phyloP scores from a whole-genome alignment of 768 basidiomycete species.

The Kwoniella bestiolae region DNA sequence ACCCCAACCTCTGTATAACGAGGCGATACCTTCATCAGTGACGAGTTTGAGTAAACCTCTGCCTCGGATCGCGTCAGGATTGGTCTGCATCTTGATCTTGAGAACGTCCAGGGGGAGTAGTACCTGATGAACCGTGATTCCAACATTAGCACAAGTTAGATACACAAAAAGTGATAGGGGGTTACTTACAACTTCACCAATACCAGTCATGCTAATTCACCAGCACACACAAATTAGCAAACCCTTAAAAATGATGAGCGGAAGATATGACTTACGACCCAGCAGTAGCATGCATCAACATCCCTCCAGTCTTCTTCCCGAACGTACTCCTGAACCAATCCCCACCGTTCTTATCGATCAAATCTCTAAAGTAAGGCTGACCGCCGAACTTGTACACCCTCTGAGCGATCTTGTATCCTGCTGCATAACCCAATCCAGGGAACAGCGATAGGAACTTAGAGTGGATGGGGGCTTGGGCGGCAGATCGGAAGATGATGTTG shows the following conservation, averaged over 20 bases:
- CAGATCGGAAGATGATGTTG: constrained; percentile 83
- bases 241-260: background rate
- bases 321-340: constrained; percentile 78
- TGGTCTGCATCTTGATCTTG: constrained; percentile 96
- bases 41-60: constrained; percentile 88
- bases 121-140: constrained; percentile 58
- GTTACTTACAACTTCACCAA: constrained; percentile 90
- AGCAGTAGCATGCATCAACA: constrained; percentile 92
- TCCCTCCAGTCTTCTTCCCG: constrained; percentile 92
- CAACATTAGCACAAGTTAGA: too few relatives aligned
- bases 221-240: background rate
- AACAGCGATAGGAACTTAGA: constrained; percentile 87
- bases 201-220: constrained; percentile 66
- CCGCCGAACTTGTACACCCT: constrained; percentile 98
- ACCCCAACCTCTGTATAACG: constrained; percentile 95
- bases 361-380: constrained; percentile 95
- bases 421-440: constrained; percentile 93
- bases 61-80: constrained; percentile 96
- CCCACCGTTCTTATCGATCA: constrained; percentile 81
- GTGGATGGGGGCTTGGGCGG: constrained; percentile 69
- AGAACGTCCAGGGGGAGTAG: constrained; percentile 95
- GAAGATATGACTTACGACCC: constrained; percentile 78
- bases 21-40: constrained; percentile 79
- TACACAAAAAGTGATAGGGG: too few relatives aligned
- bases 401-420: constrained; percentile 94